Evolutionary conservation across 208 protist species (phyloP).

Genomic region (Acanthamoeba rhysodes): DNA sequence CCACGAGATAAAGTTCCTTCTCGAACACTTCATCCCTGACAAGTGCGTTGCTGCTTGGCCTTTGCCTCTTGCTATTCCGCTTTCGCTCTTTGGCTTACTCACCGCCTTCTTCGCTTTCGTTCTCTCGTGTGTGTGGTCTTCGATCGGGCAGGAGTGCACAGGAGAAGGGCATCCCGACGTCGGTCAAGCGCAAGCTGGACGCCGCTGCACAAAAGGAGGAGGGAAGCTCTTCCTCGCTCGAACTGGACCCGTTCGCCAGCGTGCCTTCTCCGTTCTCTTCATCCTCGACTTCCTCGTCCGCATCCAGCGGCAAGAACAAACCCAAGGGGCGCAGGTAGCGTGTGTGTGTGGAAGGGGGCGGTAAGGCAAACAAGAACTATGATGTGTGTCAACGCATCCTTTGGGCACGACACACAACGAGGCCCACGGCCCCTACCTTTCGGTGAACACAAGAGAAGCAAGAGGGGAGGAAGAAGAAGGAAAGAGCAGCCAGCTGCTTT

Average conservation of each 20-base stretch:
- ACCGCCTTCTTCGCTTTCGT: neutral
- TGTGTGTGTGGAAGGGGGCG: too few species aligned
- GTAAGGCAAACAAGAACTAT: too few species aligned
- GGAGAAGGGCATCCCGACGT: constrained; percentile 42
- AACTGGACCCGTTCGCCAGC: constrained; percentile 5
- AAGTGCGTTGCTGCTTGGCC: neutral
- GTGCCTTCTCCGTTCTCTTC: constrained; percentile 17
- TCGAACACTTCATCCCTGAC: constrained; percentile 8
- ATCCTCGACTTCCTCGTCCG: neutral
- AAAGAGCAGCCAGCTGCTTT: too few species aligned
- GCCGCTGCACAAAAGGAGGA: constrained; percentile 30
- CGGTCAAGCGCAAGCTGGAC: constrained; percentile 43
- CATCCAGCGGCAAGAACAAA: neutral
- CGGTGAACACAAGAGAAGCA: neutral
- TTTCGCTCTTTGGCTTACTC: neutral
- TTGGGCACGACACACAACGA: too few species aligned
- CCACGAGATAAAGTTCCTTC: constrained; percentile 13
- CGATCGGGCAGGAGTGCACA: constrained; percentile 16
- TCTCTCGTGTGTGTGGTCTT: neutral
- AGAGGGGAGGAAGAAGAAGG: too few species aligned
- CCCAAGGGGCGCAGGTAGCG: constrained; percentile 7
- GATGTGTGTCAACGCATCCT: too few species aligned
- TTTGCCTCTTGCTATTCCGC: neutral
- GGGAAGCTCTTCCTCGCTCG: neutral
- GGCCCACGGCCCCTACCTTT: too few species aligned